Evolutionary conservation across 75 land plant genomes (phyloP).

Genomic region (Pinus taeda): DNA sequence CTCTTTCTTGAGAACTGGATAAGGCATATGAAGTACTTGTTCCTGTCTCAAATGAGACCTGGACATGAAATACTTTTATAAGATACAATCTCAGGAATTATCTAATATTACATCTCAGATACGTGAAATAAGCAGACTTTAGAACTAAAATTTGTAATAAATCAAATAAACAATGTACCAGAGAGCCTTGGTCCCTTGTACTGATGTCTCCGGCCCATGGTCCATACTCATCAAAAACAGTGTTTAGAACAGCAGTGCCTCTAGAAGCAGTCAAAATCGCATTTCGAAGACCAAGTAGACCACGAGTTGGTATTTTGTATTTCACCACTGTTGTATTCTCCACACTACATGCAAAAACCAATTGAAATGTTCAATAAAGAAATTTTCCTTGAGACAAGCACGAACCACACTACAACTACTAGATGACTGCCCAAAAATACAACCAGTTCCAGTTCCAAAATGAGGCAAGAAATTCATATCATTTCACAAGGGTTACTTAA

Average conservation of each 20-base stretch:
- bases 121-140: neutral
- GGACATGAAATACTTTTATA: slow-evolving; percentile 9
- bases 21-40: slow-evolving; percentile 88
- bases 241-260: slow-evolving; percentile 94
- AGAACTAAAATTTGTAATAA: neutral
- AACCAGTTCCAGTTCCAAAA: neutral
- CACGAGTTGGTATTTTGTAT: slow-evolving; percentile 96
- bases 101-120: neutral
- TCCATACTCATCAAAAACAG: slow-evolving; percentile 86
- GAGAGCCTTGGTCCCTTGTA: slow-evolving; percentile 93
- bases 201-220: slow-evolving; percentile 93
- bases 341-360: slow-evolving; percentile 25
- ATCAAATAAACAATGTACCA: slow-evolving; percentile 50
- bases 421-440: neutral
- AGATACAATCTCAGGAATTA: neutral
- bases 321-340: slow-evolving; percentile 77
- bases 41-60: slow-evolving; percentile 99
- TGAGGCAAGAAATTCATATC: neutral
- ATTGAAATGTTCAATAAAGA: neutral
- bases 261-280: slow-evolving; percentile 90
- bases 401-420: neutral
- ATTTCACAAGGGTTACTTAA: neutral
- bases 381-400: neutral
- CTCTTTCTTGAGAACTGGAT: slow-evolving; percentile 93
- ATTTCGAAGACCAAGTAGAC: slow-evolving; percentile 91